phyloP scores from a whole-genome alignment of 306 rosid species.

The Echinosophora koreensis region DNA sequence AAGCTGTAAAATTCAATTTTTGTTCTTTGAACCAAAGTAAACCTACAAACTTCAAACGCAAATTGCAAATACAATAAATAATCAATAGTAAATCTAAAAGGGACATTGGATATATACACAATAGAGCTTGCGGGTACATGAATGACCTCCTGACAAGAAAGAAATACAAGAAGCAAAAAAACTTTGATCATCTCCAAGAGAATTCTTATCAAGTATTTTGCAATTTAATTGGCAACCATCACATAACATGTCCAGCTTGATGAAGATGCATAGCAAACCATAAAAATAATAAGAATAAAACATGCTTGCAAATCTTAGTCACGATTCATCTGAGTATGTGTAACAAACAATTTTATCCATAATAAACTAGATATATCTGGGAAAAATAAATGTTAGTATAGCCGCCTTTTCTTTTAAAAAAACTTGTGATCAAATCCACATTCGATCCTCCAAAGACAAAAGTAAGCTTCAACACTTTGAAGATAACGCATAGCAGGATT shows the following conservation, averaged over 20 bases:
- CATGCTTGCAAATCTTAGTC: neutral
- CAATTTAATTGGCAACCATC: too few relatives aligned
- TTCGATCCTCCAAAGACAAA: neutral
- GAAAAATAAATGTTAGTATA: neutral
- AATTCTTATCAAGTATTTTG: neutral
- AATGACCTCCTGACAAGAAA: too few relatives aligned
- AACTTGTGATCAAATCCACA: neutral
- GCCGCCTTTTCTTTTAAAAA: neutral
- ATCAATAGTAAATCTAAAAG: neutral
- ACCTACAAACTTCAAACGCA: neutral
- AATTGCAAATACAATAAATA: neutral
- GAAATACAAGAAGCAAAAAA: too few relatives aligned
- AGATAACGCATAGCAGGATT: neutral
- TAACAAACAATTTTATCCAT: neutral
- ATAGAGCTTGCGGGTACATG: too few relatives aligned
- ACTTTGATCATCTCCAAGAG: neutral
- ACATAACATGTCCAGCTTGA: neutral
- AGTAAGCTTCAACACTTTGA: neutral
- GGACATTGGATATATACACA: too few relatives aligned
- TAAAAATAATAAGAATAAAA: neutral
- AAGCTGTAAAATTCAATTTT: neutral
- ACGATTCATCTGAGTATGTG: neutral
- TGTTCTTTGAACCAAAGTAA: neutral
- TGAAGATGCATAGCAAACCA: neutral
- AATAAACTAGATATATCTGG: too few relatives aligned